Evolutionary conservation across 1,139 yeast species (phyloP).

Genomic region (Nadsonia starkeyi-henricii): DNA sequence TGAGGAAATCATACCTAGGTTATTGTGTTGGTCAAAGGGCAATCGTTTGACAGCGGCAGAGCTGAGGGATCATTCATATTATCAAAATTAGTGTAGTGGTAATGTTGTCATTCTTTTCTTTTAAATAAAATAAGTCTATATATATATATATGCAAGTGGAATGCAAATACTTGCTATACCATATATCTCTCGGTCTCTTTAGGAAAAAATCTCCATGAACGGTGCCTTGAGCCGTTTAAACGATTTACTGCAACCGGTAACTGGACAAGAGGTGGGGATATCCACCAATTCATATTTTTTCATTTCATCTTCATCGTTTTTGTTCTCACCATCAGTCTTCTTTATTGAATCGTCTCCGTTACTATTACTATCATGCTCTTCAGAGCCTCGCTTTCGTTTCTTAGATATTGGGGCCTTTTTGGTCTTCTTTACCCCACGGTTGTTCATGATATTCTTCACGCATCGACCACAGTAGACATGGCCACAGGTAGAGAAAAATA

Average conservation of each 20-base stretch:
- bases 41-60: slow-evolving; percentile 24
- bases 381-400: too few species aligned
- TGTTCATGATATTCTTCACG: slow-evolving; percentile 36
- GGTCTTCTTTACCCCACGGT: slow-evolving; percentile 6
- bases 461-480: slow-evolving; percentile 84
- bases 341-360: too few species aligned
- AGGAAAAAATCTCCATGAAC: not conserved
- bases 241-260: slow-evolving; percentile 1
- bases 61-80: slow-evolving; percentile 9
- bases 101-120: too few species aligned
- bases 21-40: slow-evolving; percentile 30
- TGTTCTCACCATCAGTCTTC: not conserved
- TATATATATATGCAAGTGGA: not conserved
- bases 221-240: not conserved
- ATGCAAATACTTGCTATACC: not conserved
- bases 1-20: slow-evolving; percentile 18
- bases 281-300: slow-evolving; percentile 1
- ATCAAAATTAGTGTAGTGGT: too few species aligned
- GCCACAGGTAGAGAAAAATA: slow-evolving; percentile 63
- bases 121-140: not conserved
- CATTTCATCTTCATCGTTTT: not conserved
- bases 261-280: slow-evolving; percentile 4
- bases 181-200: not conserved
- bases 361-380: too few species aligned
- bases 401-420: not conserved